phyloP scores from a whole-genome alignment of 169 alveolate species.

The Eimeria brunetti region DNA sequence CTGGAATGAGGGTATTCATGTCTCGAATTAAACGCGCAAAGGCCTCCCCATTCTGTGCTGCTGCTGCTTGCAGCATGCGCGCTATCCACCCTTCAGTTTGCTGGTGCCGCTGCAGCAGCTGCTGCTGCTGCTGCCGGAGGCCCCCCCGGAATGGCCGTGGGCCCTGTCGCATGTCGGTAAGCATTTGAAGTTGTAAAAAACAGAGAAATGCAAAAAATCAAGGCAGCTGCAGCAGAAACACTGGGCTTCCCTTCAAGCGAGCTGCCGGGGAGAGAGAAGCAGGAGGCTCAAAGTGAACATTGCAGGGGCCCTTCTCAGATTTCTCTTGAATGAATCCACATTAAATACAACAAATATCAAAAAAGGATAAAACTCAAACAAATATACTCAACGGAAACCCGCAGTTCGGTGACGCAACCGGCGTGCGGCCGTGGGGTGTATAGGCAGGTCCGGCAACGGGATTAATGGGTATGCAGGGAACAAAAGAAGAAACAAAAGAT shows the following conservation, averaged over 20 bases:
- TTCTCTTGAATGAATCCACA: neutral
- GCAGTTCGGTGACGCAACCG: neutral
- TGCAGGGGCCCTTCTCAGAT: neutral
- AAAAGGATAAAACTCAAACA: neutral
- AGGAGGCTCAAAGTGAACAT: neutral
- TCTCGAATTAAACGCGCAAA: conserved; percentile 27
- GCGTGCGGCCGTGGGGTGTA: neutral
- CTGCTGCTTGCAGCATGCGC: conserved; percentile 29
- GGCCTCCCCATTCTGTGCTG: conserved; percentile 33
- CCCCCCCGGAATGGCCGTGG: neutral
- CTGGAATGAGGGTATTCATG: conserved; percentile 23
- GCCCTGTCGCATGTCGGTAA: neutral
- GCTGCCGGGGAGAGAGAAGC: neutral
- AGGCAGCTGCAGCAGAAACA: neutral
- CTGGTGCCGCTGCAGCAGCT: conserved; percentile 7
- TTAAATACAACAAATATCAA: neutral
- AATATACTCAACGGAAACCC: neutral
- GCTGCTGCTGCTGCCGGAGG: neutral
- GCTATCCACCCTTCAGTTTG: conserved; percentile 34
- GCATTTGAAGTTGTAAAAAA: neutral
- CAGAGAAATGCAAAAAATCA: neutral
- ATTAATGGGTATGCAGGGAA: neutral
- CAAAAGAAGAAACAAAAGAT: neutral
- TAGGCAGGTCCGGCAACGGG: neutral
- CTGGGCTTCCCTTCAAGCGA: neutral